Evolutionary conservation across 495 filamentous ascomycete genomes (phyloP).

Genomic region (Massariosphaeria phaeospora): DNA sequence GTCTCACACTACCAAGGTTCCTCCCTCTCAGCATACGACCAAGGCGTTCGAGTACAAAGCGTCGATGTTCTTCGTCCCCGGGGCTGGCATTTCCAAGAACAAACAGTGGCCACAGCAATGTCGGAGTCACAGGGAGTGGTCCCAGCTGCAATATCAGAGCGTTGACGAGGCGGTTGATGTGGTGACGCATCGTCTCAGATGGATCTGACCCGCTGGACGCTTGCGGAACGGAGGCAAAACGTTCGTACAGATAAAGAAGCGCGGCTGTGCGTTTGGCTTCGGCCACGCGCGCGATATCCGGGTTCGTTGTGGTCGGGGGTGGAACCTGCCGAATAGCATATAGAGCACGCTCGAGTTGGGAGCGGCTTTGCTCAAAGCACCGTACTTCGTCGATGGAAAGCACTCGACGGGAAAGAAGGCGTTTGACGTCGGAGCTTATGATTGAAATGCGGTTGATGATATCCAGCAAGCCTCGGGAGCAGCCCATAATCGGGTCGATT

Average conservation of each 20-base stretch:
- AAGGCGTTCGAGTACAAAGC: background rate
- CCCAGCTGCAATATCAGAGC: background rate
- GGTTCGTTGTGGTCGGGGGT: background rate
- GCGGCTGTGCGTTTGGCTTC: background rate
- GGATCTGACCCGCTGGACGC: background rate
- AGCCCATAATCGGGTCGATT: background rate
- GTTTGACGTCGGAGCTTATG: background rate
- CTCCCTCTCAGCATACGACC: background rate
- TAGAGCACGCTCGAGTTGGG: background rate
- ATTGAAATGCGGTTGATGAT: background rate
- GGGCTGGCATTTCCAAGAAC: background rate
- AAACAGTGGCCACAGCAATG: background rate
- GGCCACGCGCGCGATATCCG: background rate
- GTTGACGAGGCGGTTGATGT: background rate
- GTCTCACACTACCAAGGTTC: background rate
- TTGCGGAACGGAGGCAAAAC: background rate
- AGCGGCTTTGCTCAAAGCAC: background rate
- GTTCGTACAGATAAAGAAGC: background rate
- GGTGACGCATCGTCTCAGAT: background rate
- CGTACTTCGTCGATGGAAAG: background rate
- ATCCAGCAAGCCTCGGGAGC: background rate
- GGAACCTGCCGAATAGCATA: background rate
- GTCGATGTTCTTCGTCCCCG: background rate
- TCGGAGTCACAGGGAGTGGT: background rate
- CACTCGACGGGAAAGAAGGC: background rate